Evolutionary conservation across 805 yeast species (phyloP).

Genomic region (Myxozyma udenii): DNA sequence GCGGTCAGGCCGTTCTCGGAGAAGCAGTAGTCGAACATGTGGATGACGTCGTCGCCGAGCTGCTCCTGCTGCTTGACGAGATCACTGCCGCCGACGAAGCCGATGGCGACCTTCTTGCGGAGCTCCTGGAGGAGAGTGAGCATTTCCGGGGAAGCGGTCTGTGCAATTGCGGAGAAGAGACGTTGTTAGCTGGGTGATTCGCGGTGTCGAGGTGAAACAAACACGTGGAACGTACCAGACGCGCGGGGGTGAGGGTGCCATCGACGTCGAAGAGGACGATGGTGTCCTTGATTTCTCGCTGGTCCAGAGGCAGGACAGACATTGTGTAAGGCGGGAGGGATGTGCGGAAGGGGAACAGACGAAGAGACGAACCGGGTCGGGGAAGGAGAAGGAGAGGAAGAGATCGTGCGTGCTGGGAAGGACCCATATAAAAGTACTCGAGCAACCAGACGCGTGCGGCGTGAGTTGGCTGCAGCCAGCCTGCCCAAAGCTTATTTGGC

Average conservation of each 20-base stretch:
- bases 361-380: background rate
- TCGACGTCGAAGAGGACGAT: constrained; percentile 95
- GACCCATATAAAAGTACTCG: no score
- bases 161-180: background rate
- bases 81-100: constrained; percentile 98
- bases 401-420: no score
- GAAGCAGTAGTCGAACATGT: constrained; percentile 91
- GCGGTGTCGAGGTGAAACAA: no score
- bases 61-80: constrained; percentile 93
- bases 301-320: constrained; percentile 50
- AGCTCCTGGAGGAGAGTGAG: constrained; percentile 63
- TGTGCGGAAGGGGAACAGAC: background rate
- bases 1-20: constrained; percentile 98
- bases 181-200: background rate
- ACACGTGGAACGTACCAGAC: constrained; percentile 46
- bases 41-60: constrained; percentile 68
- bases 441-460: no score
- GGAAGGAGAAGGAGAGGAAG: background rate
- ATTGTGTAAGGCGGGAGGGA: constrained; percentile 6
- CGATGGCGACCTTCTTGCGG: constrained; percentile 90
- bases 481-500: no score
- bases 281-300: constrained; percentile 67
- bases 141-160: constrained; percentile 54
- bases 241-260: constrained; percentile 97
- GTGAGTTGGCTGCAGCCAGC: no score